Conservation (phyloP, 1,139 yeast genomes). For the Tardiomyces digboiensis region DNA sequence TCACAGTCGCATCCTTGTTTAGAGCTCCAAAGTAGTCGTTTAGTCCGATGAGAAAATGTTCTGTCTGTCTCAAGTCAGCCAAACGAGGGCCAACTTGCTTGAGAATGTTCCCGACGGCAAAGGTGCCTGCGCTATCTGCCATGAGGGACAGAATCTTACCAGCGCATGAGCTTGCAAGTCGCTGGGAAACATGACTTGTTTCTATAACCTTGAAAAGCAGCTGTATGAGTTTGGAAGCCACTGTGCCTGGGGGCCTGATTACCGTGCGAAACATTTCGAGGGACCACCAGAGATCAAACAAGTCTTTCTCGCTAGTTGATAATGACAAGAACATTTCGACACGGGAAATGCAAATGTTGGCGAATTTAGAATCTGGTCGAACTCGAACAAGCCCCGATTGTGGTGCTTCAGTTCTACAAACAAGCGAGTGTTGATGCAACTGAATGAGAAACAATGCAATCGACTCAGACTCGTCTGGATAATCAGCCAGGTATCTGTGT, state of each 20-base stretch:
- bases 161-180: not conserved
- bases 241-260: not conserved
- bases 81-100: not conserved
- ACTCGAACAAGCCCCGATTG: not conserved
- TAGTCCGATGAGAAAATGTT: not conserved
- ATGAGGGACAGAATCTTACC: not conserved
- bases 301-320: not conserved
- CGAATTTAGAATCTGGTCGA: not conserved
- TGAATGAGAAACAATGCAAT: not conserved
- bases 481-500: slow-evolving; percentile 10
- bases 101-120: not conserved
- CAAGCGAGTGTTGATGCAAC: not conserved
- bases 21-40: not conserved
- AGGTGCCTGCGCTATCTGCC: not conserved
- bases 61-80: not conserved
- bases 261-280: not conserved
- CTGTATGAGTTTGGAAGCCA: not conserved
- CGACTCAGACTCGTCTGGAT: slow-evolving; percentile 1
- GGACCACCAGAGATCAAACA: not conserved
- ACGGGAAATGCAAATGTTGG: not conserved
- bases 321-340: not conserved
- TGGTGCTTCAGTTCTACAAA: not conserved
- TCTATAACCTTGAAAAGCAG: not conserved
- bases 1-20: not conserved
- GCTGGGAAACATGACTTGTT: not conserved